Base-by-base conservation (phyloP, 2,329 filamentous ascomycete genomes). In the Ceratocystis eucalypticola region DNA sequence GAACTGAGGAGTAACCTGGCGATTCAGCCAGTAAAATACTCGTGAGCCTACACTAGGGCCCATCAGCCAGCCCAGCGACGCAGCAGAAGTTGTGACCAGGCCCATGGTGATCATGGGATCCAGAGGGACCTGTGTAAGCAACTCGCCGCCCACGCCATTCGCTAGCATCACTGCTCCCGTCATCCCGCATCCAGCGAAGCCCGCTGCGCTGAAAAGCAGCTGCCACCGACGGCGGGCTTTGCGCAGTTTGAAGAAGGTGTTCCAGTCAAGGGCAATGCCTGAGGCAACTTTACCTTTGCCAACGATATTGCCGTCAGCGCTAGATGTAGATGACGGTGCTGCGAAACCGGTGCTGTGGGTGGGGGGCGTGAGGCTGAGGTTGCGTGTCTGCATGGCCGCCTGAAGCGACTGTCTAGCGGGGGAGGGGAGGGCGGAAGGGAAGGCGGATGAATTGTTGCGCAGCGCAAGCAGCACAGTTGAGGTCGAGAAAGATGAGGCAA, bases 201-300 rank as follows among this genome's bases (percentile, higher is more conserved):
- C 84, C 44, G 84, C 74, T 64, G 91, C 80, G 61, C 89, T 93
- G 70, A 91, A 91, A 62, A 82, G 83, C 46, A 96, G 83, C 74
- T 93, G 91, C 79, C 92, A 88, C 72, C 89, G 85, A 68, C 93
- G 87, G 66, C 93, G 89, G 68, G 86, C 88, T 72, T 91, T 88
- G 73, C 93, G 91, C 68, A 97, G 86, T 74, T 85, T 84, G 80
- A 97, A 96, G 80, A 96, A 97, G 64, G 85, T 86, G 78, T 96
- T 88, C 93, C 93, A 97, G 77, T 91, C 84, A 53, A 92, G 83
- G n/a, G 75, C 73, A 45, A 75, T 71, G 64, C 65, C 22, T 15
- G 48, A 25, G 8, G 22, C 3, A 0, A 6, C 20, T 6, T 53
- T 28, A 10, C 48, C 48, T 41, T 41, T 41, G 10, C 20, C 48